Evolutionary conservation across 2,329 filamentous ascomycete genomes (phyloP).

Genomic region (Rugonectria rugulosa): DNA sequence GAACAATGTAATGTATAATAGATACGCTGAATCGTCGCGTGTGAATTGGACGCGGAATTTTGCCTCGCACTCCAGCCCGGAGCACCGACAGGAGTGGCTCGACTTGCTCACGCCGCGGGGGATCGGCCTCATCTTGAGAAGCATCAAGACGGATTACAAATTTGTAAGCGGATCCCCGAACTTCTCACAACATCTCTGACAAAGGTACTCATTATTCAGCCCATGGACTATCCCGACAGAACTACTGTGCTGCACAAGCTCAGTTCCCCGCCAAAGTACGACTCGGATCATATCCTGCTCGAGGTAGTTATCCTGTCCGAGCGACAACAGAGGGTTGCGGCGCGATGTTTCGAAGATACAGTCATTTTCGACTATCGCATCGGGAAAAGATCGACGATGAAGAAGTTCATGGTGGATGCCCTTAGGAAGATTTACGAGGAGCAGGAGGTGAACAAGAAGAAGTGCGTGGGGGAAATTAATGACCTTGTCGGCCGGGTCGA

Average conservation of each 20-base stretch:
- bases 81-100: conserved; percentile 69
- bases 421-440: conserved; percentile 46
- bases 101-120: conserved; percentile 72
- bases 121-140: conserved; percentile 79
- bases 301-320: conserved; percentile 78
- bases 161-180: conserved; percentile 65
- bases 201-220: conserved; percentile 54
- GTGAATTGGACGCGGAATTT: conserved; percentile 81
- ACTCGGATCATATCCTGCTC: conserved; percentile 60
- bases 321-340: conserved; percentile 73
- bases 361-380: conserved; percentile 43
- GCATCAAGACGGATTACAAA: conserved; percentile 85
- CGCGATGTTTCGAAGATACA: conserved; percentile 70
- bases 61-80: conserved; percentile 67
- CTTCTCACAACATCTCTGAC: background rate
- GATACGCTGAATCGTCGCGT: conserved; percentile 82
- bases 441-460: conserved; percentile 39
- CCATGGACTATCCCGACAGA: conserved; percentile 83
- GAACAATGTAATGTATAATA: conserved; percentile 85
- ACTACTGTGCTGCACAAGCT: conserved; percentile 88
- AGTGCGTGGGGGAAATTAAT: conserved; percentile 27
- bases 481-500: conserved; percentile 3
- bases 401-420: conserved; percentile 50
- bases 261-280: conserved; percentile 53
- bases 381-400: conserved; percentile 48